Evolutionary conservation across 495 filamentous ascomycete genomes (phyloP), one percentile per base, ranked within the genome.

Genomic region (Aspergillus sparsus): DNA sequence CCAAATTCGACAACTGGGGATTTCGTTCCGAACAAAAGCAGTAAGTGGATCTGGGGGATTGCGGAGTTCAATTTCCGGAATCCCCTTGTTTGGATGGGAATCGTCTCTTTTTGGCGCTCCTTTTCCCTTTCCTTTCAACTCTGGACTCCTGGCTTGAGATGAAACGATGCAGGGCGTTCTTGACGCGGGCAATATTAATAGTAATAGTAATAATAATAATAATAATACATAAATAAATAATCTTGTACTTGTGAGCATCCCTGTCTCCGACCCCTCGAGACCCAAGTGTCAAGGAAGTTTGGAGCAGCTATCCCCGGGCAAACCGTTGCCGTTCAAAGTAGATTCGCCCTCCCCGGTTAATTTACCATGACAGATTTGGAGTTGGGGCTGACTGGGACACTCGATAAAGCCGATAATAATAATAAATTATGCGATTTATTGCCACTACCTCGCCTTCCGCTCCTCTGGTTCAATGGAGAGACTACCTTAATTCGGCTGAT

Each of bases 51-150:
- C 64, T 61, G 44, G 53, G 49, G 60, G 53, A 63, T 57, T 59
- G 64, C 65, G 65, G 65, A 64, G 58, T 53, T 57, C 53, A 59
- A 53, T 64, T 62, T 62, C 65, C 58, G 58, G 57, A 36, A n/a
- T 31, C 53, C 49, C 47, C 57, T 56, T 56, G 49, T 49, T 50
- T 49, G n/a, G 39, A 21, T 35, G 46, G 45, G 49, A 49, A 31
- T 58, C 52, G 42, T 49, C 46, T 12, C 35, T 18, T 51, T 53
- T 37, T 42, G 8, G 2, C 27, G 18, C 21, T 11, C 52, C 46
- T 36, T 41, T 57, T 37, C 51, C 41, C 15, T 15, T 42, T 37
- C 35, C n/a, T 18, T 31, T 31, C 37, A 47, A 12, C 37, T 42
- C 42, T 51, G 41, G 37, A 46, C 45, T 49, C 58, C 50, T 58